Percentiles rank a stretch among this genome's conserved stretches.
These are phyloP conservation scores for Boletus pseudo-olivaceus DNA, from an alignment of 768 basidiomycete species.

Conservation along the genomic window DNA sequence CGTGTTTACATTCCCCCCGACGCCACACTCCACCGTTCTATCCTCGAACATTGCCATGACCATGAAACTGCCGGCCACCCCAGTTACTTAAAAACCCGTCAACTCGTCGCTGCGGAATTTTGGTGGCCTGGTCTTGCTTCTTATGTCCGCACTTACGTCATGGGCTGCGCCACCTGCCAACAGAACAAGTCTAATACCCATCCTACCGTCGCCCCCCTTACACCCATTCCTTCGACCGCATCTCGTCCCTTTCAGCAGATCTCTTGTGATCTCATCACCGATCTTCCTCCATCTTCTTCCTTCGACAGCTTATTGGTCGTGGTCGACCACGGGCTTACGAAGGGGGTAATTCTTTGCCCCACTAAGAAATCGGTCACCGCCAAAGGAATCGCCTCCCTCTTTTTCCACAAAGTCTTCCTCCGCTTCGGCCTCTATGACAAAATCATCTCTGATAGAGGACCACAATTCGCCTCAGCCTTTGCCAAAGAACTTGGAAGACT, in stretches of 20 bases:
- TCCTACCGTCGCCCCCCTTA: too few relatives aligned
- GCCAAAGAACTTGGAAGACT: too few relatives aligned
- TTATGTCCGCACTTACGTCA: rapidly evolving
- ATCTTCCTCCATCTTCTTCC: not conserved
- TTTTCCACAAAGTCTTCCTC: not conserved
- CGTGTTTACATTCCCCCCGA: too few relatives aligned
- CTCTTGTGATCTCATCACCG: not conserved
- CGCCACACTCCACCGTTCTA: too few relatives aligned
- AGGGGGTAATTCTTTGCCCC: not conserved
- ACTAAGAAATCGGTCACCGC: not conserved
- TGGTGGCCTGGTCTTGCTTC: not conserved
- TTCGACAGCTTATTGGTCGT: not conserved
- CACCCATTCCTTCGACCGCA: too few relatives aligned
- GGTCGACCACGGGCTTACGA: not conserved
- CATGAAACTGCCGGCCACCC: not conserved
- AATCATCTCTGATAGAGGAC: too few relatives aligned
- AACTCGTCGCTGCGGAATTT: rapidly evolving
- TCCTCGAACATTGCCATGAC: too few relatives aligned
- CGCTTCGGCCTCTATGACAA: not conserved
- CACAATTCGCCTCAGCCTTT: too few relatives aligned
- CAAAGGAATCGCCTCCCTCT: not conserved
- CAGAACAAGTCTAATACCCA: not conserved
- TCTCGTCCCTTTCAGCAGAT: not conserved
- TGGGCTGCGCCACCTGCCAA: rapidly evolving
- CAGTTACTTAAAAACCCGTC: not conserved